Percentiles rank a stretch among this genome's conserved stretches.
Evolutionary conservation across 495 filamentous ascomycete genomes (phyloP).

Genomic region (Cairneyella variabilis): DNA sequence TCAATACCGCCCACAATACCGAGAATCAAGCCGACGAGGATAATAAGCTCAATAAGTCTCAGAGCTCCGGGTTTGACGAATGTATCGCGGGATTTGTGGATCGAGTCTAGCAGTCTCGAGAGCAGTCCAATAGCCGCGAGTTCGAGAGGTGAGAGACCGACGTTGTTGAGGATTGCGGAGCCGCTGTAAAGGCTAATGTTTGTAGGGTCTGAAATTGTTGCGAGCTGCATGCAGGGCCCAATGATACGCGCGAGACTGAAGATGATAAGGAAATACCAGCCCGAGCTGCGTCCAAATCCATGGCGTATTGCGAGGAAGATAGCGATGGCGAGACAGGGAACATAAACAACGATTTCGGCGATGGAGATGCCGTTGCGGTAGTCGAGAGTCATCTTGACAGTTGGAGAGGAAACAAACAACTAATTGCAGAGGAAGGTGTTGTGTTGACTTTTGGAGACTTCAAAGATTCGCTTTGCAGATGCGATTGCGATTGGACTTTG

Average conservation of each 20-base stretch:
- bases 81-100: slow-evolving; percentile 14
- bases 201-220: slow-evolving; percentile 30
- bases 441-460: not conserved
- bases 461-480: not conserved
- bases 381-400: slow-evolving; percentile 21
- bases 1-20: slow-evolving; percentile 29
- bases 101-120: slow-evolving; percentile 20
- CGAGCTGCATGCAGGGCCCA: slow-evolving; percentile 33
- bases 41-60: slow-evolving; percentile 22
- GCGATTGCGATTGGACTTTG: too few relatives aligned
- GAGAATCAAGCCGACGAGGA: slow-evolving; percentile 24
- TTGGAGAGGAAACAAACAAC: not conserved
- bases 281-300: slow-evolving; percentile 32
- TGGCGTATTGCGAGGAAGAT: slow-evolving; percentile 35
- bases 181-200: slow-evolving; percentile 23
- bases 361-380: slow-evolving; percentile 36
- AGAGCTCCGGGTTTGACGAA: slow-evolving; percentile 14
- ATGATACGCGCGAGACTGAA: slow-evolving; percentile 37
- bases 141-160: slow-evolving; percentile 26
- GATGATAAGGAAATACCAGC: slow-evolving; percentile 36
- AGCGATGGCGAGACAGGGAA: slow-evolving; percentile 32
- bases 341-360: slow-evolving; percentile 32
- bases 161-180: slow-evolving; percentile 20
- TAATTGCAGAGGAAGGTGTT: not conserved
- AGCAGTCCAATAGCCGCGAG: slow-evolving; percentile 25